Evolutionary conservation across 441 rosid species (phyloP), one percentile per base, ranked within the genome.

Genomic region (Viola pubescens): DNA sequence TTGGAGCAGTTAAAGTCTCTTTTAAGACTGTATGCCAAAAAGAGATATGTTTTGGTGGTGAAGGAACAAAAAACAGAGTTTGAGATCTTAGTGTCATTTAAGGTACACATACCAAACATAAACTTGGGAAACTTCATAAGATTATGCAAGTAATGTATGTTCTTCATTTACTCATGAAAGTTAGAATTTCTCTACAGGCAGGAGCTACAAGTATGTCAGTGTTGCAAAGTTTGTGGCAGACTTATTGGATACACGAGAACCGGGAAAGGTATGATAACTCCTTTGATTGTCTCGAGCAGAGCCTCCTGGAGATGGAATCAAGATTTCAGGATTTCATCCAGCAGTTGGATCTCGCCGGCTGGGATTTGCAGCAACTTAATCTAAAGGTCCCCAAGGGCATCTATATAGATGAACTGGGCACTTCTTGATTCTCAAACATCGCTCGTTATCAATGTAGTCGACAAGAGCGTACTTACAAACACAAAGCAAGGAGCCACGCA

Each of bases 181-280:
- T 62, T 54, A 56, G 40, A 9, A 56, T 41, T 57, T 56, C 12
- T 5, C 57, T 73, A 59, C 79, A 92, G 98, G 88, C 75, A 34
- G 87, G 81, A 59, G 98, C 98, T 52, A 77, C 96, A 13, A 83
- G 89, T 69, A 69, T 68, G 60, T 77, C 91, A 2, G 92, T 87
- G 61, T 72, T 92, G 76, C 83, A 83, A 69, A 73, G 97, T 48
- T 70, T 92, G 50, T 92, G 95, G 95, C 94, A 92, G 75, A 69
- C 88, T 11, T 82, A 81, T 56, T 92, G 95, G 95, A 75, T 89
- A 65, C 50, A 80, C 10, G 80, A 82, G 79, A 84, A 87, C 73
- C 71, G 80, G 77, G 69, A 78, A 48, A 38, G 64, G 53, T 48
- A 53, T 0, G 64, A 58, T 56, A 46, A 65, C 70, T 67, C 65